Conservation (phyloP, 2,329 filamentous ascomycete species). For the Coniochaeta sp. region DNA sequence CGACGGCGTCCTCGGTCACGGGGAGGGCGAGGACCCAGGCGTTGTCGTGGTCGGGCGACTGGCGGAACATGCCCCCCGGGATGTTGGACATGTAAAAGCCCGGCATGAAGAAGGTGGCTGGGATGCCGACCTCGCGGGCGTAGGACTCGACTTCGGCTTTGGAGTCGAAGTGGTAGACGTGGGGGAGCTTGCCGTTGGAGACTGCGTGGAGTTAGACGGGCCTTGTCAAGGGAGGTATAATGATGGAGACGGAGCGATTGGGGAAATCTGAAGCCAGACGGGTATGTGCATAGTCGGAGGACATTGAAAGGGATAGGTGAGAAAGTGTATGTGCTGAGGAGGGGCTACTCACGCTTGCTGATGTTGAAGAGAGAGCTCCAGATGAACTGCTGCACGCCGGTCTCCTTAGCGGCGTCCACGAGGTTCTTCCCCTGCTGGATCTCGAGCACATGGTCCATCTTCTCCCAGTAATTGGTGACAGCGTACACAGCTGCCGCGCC, state of each 20-base stretch:
- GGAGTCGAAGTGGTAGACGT: conserved; percentile 46
- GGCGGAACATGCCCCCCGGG: conserved; percentile 18
- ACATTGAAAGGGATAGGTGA: too few species aligned
- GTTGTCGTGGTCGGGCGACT: conserved; percentile 16
- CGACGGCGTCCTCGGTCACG: conserved; percentile 18
- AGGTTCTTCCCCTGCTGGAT: conserved; percentile 39
- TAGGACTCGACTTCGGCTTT: conserved; percentile 52
- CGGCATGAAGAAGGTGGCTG: conserved; percentile 43
- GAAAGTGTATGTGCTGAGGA: too few species aligned
- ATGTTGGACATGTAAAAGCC: conserved; percentile 49
- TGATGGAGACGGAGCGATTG: too few species aligned
- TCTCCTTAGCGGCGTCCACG: conserved; percentile 36
- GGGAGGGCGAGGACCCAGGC: conserved; percentile 25
- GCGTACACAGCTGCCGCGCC: conserved; percentile 42
- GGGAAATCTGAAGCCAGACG: too few species aligned
- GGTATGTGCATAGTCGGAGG: too few species aligned
- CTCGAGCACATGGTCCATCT: conserved; percentile 26
- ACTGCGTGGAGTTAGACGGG: conserved; percentile 17
- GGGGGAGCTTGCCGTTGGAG: conserved; percentile 29
- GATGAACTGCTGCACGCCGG: conserved; percentile 34
- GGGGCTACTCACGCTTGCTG: conserved; percentile 25
- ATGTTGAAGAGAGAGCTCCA: conserved; percentile 36
- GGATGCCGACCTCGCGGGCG: conserved; percentile 37
- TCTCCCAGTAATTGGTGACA: conserved; percentile 47
- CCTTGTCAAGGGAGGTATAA: too few species aligned